These are phyloP conservation scores for Salvia hispanica DNA, from an alignment of 257 asterid species.

Conservation along the genomic window DNA sequence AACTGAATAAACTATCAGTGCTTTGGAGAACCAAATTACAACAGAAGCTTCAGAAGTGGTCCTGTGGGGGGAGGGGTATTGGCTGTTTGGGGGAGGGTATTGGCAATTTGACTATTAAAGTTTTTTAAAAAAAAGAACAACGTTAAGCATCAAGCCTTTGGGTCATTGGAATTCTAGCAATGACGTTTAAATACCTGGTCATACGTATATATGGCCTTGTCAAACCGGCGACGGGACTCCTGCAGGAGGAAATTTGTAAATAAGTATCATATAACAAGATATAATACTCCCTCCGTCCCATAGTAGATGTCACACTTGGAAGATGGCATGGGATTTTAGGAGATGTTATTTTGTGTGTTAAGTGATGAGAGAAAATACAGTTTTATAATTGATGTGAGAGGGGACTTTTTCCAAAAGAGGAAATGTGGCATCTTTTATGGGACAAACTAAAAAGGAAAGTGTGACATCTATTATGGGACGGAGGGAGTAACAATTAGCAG, in stretches of 20 bases:
- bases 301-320: too few relatives aligned
- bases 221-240: conserved; percentile 95
- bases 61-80: not conserved
- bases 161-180: conserved; percentile 15
- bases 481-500: not conserved
- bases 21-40: not conserved
- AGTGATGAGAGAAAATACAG: too few relatives aligned
- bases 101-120: not conserved
- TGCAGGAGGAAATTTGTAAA: conserved; percentile 46
- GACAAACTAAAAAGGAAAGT: too few relatives aligned
- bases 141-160: not conserved
- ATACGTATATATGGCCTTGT: conserved; percentile 73
- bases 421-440: too few relatives aligned
- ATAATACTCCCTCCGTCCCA: not conserved
- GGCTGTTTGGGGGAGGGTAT: not conserved
- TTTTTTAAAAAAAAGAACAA: not conserved
- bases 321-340: too few relatives aligned
- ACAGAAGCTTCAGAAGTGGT: not conserved
- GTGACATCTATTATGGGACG: too few relatives aligned
- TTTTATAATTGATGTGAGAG: too few relatives aligned
- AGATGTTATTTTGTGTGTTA: too few relatives aligned
- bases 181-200: conserved; percentile 68
- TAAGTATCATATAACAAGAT: conserved; percentile 24
- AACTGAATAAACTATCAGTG: not conserved
- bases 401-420: too few relatives aligned